Evolutionary conservation across 495 filamentous ascomycete species (phyloP).

Genomic region (Thozetella sp.): DNA sequence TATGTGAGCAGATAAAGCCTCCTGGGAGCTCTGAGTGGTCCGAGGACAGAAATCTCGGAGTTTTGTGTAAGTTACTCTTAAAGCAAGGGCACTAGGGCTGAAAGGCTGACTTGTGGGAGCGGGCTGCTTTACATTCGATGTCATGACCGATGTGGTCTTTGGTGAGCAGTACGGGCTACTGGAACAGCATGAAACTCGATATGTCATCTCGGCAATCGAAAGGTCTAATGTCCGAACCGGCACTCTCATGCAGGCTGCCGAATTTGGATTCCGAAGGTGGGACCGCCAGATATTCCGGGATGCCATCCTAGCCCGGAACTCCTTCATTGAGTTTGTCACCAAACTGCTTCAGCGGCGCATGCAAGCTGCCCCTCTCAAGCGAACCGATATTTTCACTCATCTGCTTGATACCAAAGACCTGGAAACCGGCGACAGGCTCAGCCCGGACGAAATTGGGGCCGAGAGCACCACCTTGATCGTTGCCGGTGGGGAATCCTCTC

Average conservation of each 20-base stretch:
- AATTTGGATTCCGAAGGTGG: not conserved
- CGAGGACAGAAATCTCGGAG: not conserved
- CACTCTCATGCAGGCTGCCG: not conserved
- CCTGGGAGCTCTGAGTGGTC: not conserved
- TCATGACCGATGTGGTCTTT: conserved; percentile 1
- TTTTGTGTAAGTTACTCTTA: not conserved
- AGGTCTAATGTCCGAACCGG: not conserved
- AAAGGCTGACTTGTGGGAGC: not conserved
- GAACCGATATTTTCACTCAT: not conserved
- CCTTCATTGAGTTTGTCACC: conserved; percentile 5
- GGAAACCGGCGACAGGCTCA: not conserved
- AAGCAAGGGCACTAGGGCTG: not conserved
- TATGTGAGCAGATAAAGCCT: not conserved
- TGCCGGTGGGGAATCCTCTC: not conserved
- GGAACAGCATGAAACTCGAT: not conserved
- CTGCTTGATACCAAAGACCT: not conserved
- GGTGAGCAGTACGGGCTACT: not conserved
- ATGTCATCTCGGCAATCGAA: not conserved
- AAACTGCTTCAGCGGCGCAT: not conserved
- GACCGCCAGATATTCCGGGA: not conserved
- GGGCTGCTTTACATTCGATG: not conserved
- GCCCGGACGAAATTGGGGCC: not conserved
- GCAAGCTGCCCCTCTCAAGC: not conserved
- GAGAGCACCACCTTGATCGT: conserved; percentile 1
- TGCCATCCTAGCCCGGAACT: conserved; percentile 3